These are phyloP conservation scores for Ustanciosporium gigantosporum DNA, from an alignment of 1,284 basidiomycete species.

Conservation along the genomic window DNA sequence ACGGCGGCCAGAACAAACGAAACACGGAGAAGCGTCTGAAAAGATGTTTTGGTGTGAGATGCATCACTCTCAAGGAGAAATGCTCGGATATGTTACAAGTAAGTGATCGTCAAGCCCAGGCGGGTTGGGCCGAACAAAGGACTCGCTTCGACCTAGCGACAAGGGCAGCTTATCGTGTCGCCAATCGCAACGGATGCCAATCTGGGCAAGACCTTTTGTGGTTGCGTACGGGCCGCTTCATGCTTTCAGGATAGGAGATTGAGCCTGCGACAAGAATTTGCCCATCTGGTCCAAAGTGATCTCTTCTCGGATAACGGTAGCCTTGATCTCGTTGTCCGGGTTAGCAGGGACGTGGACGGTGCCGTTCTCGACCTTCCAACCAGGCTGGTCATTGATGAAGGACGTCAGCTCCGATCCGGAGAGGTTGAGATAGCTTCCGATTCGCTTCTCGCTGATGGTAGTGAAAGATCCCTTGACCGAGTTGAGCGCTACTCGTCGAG, in stretches of 20 bases:
- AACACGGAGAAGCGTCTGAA: too few relatives aligned
- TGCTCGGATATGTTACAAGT: too few relatives aligned
- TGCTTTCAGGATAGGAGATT: slow-evolving; percentile 25
- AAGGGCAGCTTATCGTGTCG: too few relatives aligned
- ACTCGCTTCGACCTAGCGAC: too few relatives aligned
- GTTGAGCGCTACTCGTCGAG: slow-evolving; percentile 75
- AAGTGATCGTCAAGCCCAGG: too few relatives aligned
- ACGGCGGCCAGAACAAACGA: too few relatives aligned
- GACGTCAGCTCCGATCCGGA: slow-evolving; percentile 70
- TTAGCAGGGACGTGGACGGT: slow-evolving; percentile 71
- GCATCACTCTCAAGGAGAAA: too few relatives aligned
- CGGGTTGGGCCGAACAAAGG: too few relatives aligned
- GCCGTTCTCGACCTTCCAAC: slow-evolving; percentile 74
- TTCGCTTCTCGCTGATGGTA: slow-evolving; percentile 71
- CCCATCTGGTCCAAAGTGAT: slow-evolving; percentile 73
- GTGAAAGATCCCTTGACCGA: slow-evolving; percentile 79
- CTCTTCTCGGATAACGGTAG: slow-evolving; percentile 87
- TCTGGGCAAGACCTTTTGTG: too few relatives aligned
- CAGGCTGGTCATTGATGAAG: slow-evolving; percentile 71
- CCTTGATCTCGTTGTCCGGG: slow-evolving; percentile 79
- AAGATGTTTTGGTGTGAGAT: too few relatives aligned
- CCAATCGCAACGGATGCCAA: too few relatives aligned
- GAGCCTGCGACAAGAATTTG: slow-evolving; percentile 50
- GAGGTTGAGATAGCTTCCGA: slow-evolving; percentile 75
- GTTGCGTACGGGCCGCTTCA: too few relatives aligned